Percentiles rank a stretch among this genome's conserved stretches.
Evolutionary conservation across 768 basidiomycete genomes (phyloP).

Genomic region (Guyanaporus albipodus): DNA sequence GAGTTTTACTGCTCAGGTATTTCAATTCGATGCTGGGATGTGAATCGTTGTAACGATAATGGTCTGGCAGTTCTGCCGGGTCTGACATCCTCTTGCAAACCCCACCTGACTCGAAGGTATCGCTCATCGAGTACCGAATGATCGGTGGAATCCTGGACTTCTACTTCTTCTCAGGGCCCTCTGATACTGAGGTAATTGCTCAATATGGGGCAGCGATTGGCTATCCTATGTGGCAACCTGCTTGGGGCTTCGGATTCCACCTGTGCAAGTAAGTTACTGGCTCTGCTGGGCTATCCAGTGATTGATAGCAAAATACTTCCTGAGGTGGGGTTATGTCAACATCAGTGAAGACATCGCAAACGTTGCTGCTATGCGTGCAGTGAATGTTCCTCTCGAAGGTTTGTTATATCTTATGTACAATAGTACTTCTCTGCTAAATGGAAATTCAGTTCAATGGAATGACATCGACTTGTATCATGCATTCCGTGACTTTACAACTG

Average conservation of each 20-base stretch:
- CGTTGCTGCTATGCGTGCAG: slow-evolving; percentile 58
- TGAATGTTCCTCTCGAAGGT: slow-evolving; percentile 77
- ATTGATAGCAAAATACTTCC: background rate
- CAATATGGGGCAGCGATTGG: slow-evolving; percentile 70
- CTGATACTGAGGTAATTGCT: slow-evolving; percentile 53
- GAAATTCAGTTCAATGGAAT: slow-evolving; percentile 62
- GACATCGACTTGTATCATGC: slow-evolving; percentile 74
- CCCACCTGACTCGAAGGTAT: slow-evolving; percentile 49
- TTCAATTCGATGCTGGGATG: background rate
- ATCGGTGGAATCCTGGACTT: slow-evolving; percentile 76
- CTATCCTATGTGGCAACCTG: slow-evolving; percentile 65
- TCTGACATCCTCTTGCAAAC: slow-evolving; percentile 67
- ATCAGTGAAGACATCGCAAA: slow-evolving; percentile 54
- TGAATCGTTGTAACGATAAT: slow-evolving; percentile 8
- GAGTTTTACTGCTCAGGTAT: slow-evolving; percentile 73
- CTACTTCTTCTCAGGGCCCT: slow-evolving; percentile 66
- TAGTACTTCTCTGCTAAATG: background rate
- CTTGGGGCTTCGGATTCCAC: slow-evolving; percentile 79
- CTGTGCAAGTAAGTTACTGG: slow-evolving; percentile 47
- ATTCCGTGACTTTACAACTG: slow-evolving; percentile 63
- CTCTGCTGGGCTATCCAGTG: background rate
- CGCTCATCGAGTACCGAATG: slow-evolving; percentile 67
- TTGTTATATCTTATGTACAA: background rate
- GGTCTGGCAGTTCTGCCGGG: slow-evolving; percentile 50
- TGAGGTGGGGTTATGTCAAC: slow-evolving; percentile 45